Evolutionary conservation across 2,329 filamentous ascomycete genomes (phyloP), one percentile per base, ranked within the genome.

Genomic region (Bisporella sp.): DNA sequence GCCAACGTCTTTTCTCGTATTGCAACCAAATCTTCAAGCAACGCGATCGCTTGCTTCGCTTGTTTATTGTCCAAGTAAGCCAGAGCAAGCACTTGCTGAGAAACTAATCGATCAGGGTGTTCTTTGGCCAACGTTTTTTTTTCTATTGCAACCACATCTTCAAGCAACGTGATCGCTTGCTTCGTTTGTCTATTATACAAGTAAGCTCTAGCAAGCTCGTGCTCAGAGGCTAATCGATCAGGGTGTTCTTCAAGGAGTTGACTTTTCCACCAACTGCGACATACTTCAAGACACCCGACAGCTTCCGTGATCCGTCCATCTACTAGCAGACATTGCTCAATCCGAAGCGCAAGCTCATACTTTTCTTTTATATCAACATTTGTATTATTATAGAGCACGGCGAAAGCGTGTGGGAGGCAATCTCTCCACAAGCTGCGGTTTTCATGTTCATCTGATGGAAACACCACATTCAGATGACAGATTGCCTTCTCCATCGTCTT

Each of bases 341-440:
- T 54, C n/a, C 9, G 11, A 21, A 51, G 48, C 39, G 33, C 51
- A 4, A 67, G 42, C 21, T 59, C 31, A 30, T 49, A 58, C 43
- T 41, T 57, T 43, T 63, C 55, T 32, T 48, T 13, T 45, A 52
- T 35, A 11, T 54, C 30, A 45, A 37, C 43, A 11, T 50, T 51
- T 29, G 56, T 49, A 42, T 48, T 57, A 8, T 45, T 31, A n/a
- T 56, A 51, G 6, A 66, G 52, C 35, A 62, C 47, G 33, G 54
- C 50, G 5, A 62, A 41, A 43, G 58, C 58, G 53, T 67, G 65
- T 43, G 63, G 61, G 21, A 67, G 41, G 33, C 62, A 65, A 42
- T 52, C 49, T 50, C 56, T 57, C 60, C 62, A 64, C 35, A 50
- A 7, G 2, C 51, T 35, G 21, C 54, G 57, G 39, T 59, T 59